phyloP scores from a whole-genome alignment of 768 basidiomycete genomes.

The Amanita jacksonii region DNA sequence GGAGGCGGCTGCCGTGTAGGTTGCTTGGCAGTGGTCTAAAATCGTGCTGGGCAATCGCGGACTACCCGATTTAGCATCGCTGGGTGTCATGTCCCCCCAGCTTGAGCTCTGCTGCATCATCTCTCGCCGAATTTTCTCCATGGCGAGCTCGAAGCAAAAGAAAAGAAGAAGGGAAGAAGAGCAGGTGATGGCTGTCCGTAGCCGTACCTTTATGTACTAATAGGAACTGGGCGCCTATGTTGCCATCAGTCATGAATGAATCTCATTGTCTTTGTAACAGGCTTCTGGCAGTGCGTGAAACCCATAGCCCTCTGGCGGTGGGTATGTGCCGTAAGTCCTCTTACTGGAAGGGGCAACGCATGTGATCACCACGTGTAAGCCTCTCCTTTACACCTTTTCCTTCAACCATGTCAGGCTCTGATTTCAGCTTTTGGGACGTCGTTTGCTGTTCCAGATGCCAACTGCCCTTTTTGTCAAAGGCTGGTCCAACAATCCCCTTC shows the following conservation, averaged over 20 bases:
- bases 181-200: not conserved
- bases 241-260: not conserved
- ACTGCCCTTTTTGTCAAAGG: conserved; percentile 47
- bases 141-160: not conserved
- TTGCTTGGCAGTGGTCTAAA: conserved; percentile 1
- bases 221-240: conserved; percentile 1
- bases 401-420: conserved; percentile 36
- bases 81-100: conserved; percentile 14
- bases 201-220: not conserved
- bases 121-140: conserved; percentile 16
- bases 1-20: not conserved
- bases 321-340: not conserved
- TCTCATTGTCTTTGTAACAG: no score
- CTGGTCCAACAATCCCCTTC: conserved; percentile 58
- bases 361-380: no score
- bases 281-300: no score
- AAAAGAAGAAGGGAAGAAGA: not conserved
- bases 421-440: conserved; percentile 75
- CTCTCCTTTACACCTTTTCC: conserved; percentile 18
- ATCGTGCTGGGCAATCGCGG: not conserved
- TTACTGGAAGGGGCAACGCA: no score
- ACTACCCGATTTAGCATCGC: conserved; percentile 5
- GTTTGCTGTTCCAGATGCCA: conserved; percentile 64
- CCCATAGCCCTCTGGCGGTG: not conserved
- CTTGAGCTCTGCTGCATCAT: conserved; percentile 12